These are phyloP conservation scores for Lipomyces japonicus DNA, from an alignment of 805 yeast species.

Conservation along the genomic window DNA sequence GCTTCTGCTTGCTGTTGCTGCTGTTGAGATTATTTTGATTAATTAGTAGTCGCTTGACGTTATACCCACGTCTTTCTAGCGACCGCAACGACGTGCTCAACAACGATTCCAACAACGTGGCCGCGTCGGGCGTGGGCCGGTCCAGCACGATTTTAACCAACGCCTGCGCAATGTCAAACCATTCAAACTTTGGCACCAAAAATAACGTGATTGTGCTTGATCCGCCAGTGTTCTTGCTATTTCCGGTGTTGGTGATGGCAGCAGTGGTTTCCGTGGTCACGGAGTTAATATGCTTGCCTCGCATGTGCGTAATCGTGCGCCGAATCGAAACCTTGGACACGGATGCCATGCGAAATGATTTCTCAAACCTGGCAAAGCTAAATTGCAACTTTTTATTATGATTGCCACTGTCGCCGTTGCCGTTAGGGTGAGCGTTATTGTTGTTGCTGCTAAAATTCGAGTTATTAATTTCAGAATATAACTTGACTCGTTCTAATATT, in stretches of 20 bases:
- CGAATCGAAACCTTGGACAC: conserved; percentile 32
- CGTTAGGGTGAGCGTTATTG: too few relatives aligned
- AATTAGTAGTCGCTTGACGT: conserved; percentile 37
- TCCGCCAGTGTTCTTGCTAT: conserved; percentile 6
- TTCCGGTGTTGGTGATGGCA: conserved; percentile 17
- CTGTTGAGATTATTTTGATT: conserved; percentile 2
- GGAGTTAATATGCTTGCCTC: conserved; percentile 9
- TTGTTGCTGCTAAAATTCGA: conserved; percentile 1
- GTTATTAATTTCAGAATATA: conserved; percentile 30
- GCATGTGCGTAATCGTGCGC: conserved; percentile 23
- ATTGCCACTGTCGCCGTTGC: too few relatives aligned
- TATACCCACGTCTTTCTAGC: conserved; percentile 40
- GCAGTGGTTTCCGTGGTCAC: conserved; percentile 30
- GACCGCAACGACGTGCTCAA: conserved; percentile 34
- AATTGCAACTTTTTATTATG: not conserved
- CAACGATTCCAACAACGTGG: conserved; percentile 39
- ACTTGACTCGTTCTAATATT: conserved; percentile 36
- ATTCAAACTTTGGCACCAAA: conserved; percentile 34
- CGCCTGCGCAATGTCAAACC: conserved; percentile 40
- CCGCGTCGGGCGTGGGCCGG: conserved; percentile 40
- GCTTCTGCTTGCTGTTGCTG: conserved; percentile 29
- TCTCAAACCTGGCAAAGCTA: conserved; percentile 16
- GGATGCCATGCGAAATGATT: conserved; percentile 27
- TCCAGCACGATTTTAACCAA: conserved; percentile 33
- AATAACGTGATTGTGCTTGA: conserved; percentile 22